These are phyloP conservation scores for Tricharina praecox DNA, from an alignment of 495 filamentous ascomycete genomes.

Conservation along the genomic window DNA sequence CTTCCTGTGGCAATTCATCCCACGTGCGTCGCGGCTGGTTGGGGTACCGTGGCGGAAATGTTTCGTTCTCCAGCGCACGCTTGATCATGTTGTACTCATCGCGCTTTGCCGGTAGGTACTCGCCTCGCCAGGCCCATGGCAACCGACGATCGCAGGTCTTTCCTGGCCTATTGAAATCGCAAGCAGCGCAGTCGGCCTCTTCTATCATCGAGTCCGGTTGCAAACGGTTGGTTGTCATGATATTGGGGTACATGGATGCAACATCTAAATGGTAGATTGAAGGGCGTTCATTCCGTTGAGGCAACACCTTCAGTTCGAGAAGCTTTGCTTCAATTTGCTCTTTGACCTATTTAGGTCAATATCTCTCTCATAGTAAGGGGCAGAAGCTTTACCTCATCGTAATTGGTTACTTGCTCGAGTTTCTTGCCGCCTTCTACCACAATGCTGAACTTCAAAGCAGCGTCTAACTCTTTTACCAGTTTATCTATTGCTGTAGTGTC, in stretches of 20 bases:
- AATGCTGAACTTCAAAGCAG: slow-evolving; percentile 80
- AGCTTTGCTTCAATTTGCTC: slow-evolving; percentile 61
- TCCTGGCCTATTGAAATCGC: slow-evolving; percentile 94
- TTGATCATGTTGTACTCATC: slow-evolving; percentile 99
- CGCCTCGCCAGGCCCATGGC: slow-evolving; percentile 96
- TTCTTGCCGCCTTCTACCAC: slow-evolving; percentile 89
- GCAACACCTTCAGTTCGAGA: slow-evolving; percentile 56
- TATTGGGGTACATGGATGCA: slow-evolving; percentile 99
- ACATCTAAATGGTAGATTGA: slow-evolving; percentile 98
- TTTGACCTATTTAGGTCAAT: slow-evolving; percentile 37
- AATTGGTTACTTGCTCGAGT: slow-evolving; percentile 78
- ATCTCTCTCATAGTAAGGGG: not conserved
- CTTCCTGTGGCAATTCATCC: slow-evolving; percentile 62
- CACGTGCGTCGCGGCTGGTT: slow-evolving; percentile 57
- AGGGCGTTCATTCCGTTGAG: slow-evolving; percentile 65
- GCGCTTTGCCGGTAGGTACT: slow-evolving; percentile 86
- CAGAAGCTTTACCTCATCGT: slow-evolving; percentile 42
- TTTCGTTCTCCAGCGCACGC: slow-evolving; percentile 80
- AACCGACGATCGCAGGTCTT: slow-evolving; percentile 92
- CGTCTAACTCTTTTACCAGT: slow-evolving; percentile 70
- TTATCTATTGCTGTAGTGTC: slow-evolving; percentile 80
- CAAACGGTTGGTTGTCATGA: slow-evolving; percentile 97
- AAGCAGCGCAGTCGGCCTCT: slow-evolving; percentile 89
- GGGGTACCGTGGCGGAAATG: slow-evolving; percentile 59
- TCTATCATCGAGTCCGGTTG: slow-evolving; percentile 97